A percentile compares a stretch with the other conserved stretches of the same genome.
Conservation (phyloP, 345 rosid genomes). For the Lepidium africanum region DNA sequence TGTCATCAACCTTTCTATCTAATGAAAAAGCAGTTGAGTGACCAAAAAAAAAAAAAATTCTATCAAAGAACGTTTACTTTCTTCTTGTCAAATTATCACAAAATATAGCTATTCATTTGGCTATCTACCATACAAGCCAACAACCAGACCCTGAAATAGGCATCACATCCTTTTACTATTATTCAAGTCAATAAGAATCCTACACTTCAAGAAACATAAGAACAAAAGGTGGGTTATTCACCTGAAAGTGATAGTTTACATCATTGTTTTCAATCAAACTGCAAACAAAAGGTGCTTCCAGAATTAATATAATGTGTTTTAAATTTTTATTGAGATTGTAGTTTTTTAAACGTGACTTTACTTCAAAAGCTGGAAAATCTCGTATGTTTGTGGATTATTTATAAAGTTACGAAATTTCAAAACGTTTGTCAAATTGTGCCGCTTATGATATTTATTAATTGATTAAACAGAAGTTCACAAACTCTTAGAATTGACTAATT, state of each 20-base stretch:
- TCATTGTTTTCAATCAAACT: background rate
- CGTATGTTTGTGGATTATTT: too few relatives aligned
- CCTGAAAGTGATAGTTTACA: constrained; percentile 13
- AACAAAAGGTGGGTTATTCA: constrained; percentile 1
- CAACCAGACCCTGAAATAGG: constrained; percentile 19
- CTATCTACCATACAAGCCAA: constrained; percentile 25
- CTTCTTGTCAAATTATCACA: background rate
- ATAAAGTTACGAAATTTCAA: too few relatives aligned
- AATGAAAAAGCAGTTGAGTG: too few relatives aligned
- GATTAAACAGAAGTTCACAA: too few relatives aligned
- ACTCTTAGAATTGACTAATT: too few relatives aligned
- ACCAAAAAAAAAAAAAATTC: constrained; percentile 5
- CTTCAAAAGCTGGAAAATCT: too few relatives aligned
- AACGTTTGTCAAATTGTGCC: too few relatives aligned
- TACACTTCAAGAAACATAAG: background rate
- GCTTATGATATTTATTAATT: too few relatives aligned
- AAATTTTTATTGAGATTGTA: too few relatives aligned
- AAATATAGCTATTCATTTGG: constrained; percentile 10
- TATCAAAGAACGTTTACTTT: constrained; percentile 17
- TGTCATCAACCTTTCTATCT: too few relatives aligned
- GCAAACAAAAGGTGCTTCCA: background rate
- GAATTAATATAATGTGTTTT: too few relatives aligned
- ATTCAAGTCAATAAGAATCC: constrained; percentile 22
- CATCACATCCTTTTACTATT: constrained; percentile 14
- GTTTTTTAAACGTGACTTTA: too few relatives aligned